These are phyloP conservation scores for Boletus speciosus DNA, from an alignment of 768 basidiomycete species.

Conservation along the genomic window DNA sequence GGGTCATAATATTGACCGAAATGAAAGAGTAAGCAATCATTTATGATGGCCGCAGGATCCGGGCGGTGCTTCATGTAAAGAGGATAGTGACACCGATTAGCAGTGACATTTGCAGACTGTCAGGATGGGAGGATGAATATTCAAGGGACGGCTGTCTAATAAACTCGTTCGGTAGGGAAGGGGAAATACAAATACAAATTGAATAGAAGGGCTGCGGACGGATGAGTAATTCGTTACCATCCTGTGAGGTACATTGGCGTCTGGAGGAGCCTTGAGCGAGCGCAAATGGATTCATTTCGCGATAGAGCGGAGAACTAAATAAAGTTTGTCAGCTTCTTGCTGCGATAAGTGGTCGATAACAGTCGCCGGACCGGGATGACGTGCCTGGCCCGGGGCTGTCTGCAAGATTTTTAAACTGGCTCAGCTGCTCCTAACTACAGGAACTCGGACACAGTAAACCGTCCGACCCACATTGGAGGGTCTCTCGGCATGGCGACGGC, in stretches of 20 bases:
- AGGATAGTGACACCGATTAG: neutral
- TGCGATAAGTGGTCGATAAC: slow-evolving; percentile 26
- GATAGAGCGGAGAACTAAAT: slow-evolving; percentile 24
- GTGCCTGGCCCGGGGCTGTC: slow-evolving; percentile 3
- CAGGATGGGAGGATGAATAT: neutral
- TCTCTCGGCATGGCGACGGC: slow-evolving; percentile 13
- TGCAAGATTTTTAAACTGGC: neutral
- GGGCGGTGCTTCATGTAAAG: neutral
- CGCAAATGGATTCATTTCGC: slow-evolving; percentile 27
- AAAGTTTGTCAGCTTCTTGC: slow-evolving; percentile 18
- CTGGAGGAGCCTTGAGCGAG: slow-evolving; percentile 6
- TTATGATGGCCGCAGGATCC: neutral
- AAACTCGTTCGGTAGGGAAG: neutral
- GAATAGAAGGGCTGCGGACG: neutral
- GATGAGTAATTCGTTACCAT: slow-evolving; percentile 28
- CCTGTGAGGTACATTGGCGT: slow-evolving; percentile 23
- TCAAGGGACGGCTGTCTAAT: neutral
- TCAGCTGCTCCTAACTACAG: neutral
- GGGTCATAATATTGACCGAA: neutral
- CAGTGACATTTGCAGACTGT: neutral
- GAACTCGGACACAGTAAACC: neutral
- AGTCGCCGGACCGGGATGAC: neutral
- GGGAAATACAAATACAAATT: slow-evolving; percentile 8
- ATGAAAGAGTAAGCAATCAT: slow-evolving; percentile 9
- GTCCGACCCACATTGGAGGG: neutral